Evolutionary conservation across 2,329 filamentous ascomycete species (phyloP).

Genomic region (Monilinia fructicola): DNA sequence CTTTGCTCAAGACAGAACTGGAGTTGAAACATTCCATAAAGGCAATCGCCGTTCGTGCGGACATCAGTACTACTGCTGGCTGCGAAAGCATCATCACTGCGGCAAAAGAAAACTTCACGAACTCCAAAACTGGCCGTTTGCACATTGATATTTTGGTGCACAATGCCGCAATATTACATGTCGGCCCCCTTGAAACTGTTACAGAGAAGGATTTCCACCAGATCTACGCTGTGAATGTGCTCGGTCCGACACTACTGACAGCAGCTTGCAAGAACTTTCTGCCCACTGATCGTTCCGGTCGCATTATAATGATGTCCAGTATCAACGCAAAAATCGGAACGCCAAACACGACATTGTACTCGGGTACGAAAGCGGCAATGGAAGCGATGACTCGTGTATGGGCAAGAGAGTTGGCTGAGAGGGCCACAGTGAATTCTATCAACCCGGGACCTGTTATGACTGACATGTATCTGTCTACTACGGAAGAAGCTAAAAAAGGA

Average conservation of each 20-base stretch:
- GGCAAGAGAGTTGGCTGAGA: conserved; percentile 19
- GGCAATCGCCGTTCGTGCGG: conserved; percentile 63
- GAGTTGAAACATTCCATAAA: conserved; percentile 55
- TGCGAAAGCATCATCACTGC: conserved; percentile 58
- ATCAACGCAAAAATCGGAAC: conserved; percentile 58
- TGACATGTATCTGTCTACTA: conserved; percentile 41
- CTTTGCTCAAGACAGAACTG: conserved; percentile 54
- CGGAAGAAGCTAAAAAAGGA: conserved; percentile 55
- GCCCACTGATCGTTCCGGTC: conserved; percentile 62
- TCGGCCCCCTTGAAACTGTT: conserved; percentile 62
- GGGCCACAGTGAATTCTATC: conserved; percentile 15
- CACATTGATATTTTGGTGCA: conserved; percentile 81
- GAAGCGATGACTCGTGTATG: conserved; percentile 58
- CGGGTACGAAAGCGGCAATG: conserved; percentile 62
- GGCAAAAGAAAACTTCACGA: conserved; percentile 42
- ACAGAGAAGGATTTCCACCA: conserved; percentile 63
- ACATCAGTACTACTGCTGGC: conserved; percentile 61
- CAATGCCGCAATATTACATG: conserved; percentile 71
- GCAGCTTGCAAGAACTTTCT: conserved; percentile 70
- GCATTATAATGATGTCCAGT: conserved; percentile 60
- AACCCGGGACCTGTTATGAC: conserved; percentile 22
- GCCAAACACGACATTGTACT: conserved; percentile 57
- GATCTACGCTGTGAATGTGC: conserved; percentile 76
- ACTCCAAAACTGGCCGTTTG: conserved; percentile 49
- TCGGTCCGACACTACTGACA: conserved; percentile 72